Evolutionary conservation across 1,284 basidiomycete genomes (phyloP), one percentile per base, ranked within the genome.

Genomic region (Boletus semigastroideus): DNA sequence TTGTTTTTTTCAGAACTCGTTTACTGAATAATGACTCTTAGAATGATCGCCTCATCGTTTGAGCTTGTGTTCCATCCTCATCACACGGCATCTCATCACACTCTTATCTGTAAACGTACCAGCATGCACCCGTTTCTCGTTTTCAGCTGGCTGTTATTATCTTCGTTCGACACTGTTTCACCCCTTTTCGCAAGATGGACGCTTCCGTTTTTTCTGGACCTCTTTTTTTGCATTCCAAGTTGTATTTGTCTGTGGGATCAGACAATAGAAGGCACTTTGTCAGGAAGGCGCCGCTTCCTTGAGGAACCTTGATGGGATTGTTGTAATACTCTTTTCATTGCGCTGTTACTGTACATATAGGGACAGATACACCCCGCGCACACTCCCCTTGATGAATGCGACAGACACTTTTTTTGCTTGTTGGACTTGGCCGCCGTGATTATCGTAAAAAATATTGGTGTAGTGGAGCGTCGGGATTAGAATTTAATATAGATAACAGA

Each of bases 301-400:
- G 39, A 43, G 25, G 39, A 33, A 47, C 36, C 53, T 50, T 27
- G 59, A 51, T 42, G 44, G 14, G 47, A 27, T n/a, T 27, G 31
- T 33, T 48, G n/a, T 27, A 34, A 36, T 48, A 43, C 22, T 20
- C 30, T 43, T 45, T 43, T 34, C 10, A 10, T 28, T 36, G 22
- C 16, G 7, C 33, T 12, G 17, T 51, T 28, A 49, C 20, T 48
- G 49, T 51, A 44, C 25, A 20, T n/a, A 41, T 48, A 51, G 20
- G 30, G 22, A 22, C 22, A 22, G 22, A 22, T 3, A 52, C n/a
- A 34, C 20, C 39, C 19, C 42, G n/a, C 38, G 7, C 31, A 20
- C 57, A 42, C 59, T 3, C 53, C 49, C 56, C 45, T 55, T 63
- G 22, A 37, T 33, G 27, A 43, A 59, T 42, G 49, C 36, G 55